Conservation (phyloP, 306 rosid species). For the Vigna unguiculata region DNA sequence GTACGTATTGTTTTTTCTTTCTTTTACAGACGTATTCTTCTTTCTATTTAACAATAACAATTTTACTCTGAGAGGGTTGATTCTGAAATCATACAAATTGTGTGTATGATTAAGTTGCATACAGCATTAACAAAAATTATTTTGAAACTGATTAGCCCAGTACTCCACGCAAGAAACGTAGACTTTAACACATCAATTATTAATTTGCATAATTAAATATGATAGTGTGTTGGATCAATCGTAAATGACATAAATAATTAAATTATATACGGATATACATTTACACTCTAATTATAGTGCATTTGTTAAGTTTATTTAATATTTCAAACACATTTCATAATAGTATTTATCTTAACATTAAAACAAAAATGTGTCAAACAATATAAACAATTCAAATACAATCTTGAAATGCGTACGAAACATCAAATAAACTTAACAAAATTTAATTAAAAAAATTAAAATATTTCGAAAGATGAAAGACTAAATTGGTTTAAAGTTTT, state of each 20-base stretch:
- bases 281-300: too few species aligned
- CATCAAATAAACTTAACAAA: too few species aligned
- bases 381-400: too few species aligned
- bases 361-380: too few species aligned
- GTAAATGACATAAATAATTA: conserved; percentile 23
- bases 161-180: conserved; percentile 18
- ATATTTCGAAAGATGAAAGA: too few species aligned
- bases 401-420: too few species aligned
- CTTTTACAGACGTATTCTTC: not conserved
- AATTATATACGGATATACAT: too few species aligned
- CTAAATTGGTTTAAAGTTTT: too few species aligned
- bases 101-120: not conserved
- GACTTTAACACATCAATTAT: not conserved
- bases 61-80: not conserved
- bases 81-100: not conserved
- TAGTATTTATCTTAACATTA: too few species aligned
- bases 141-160: conserved; percentile 6
- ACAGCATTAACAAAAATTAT: not conserved
- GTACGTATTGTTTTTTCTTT: not conserved
- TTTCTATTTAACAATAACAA: not conserved
- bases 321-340: too few species aligned
- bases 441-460: too few species aligned
- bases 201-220: not conserved
- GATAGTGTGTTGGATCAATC: not conserved
- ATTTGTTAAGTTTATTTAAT: too few species aligned